Conservation (phyloP, 768 basidiomycete genomes). For the Lentinula edodes region DNA sequence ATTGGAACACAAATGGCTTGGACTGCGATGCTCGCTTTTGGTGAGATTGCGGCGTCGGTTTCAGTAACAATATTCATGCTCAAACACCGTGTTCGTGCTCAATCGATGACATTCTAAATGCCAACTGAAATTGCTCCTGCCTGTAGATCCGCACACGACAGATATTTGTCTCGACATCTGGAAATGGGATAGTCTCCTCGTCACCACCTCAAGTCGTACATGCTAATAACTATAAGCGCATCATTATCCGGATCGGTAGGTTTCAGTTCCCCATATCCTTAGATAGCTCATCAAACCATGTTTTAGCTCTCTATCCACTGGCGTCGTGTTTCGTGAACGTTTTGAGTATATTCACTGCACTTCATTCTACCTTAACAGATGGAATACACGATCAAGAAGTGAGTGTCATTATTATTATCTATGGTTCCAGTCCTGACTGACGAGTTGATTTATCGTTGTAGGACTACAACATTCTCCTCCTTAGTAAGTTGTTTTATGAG, state of each 20-base stretch:
- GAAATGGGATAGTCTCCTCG: background rate
- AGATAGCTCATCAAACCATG: too few species aligned
- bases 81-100: background rate
- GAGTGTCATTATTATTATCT: too few species aligned
- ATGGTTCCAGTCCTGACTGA: too few species aligned
- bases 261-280: background rate
- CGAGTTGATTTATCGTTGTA: background rate
- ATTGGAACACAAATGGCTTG: conserved; percentile 14
- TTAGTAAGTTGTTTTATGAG: background rate
- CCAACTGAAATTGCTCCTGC: too few species aligned
- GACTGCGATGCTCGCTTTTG: conserved; percentile 9
- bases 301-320: conserved; percentile 9
- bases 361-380: conserved; percentile 6
- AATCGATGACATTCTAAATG: too few species aligned
- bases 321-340: conserved; percentile 11
- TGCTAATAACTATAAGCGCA: conserved; percentile 5
- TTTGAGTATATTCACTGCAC: conserved; percentile 6
- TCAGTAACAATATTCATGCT: conserved; percentile 11
- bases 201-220: background rate
- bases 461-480: conserved; percentile 1
- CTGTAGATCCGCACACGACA: too few species aligned
- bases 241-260: conserved; percentile 13
- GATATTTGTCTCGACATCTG: too few species aligned
- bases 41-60: conserved; percentile 6
- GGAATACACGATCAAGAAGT: conserved; percentile 7